Conservation (phyloP, 2,329 filamentous ascomycete species). For the Monosporascus sp. region DNA sequence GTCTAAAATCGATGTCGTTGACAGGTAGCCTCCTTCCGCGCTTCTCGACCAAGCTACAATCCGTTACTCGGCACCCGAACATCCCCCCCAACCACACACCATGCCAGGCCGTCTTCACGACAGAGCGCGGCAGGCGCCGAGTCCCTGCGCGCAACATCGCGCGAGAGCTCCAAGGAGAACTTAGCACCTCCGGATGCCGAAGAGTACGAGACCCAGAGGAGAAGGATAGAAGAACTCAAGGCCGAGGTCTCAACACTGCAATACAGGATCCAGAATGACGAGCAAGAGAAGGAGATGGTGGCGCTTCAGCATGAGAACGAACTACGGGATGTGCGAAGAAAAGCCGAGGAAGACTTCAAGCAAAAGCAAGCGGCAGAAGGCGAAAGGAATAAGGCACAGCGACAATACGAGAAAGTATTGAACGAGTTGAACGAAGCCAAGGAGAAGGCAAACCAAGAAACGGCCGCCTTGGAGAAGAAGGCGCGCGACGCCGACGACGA, state of each 20-base stretch:
- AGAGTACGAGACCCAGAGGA: constrained; percentile 53
- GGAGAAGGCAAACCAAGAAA: constrained; percentile 47
- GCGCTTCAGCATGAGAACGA: constrained; percentile 78
- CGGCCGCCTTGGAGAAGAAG: constrained; percentile 62
- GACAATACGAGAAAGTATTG: constrained; percentile 45
- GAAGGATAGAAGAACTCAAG: constrained; percentile 70
- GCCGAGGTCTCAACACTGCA: constrained; percentile 83
- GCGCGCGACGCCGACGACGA: constrained; percentile 69
- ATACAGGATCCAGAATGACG: constrained; percentile 81
- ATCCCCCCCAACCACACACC: constrained; percentile 22
- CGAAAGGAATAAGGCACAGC: constrained; percentile 44
- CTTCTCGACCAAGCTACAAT: constrained; percentile 53
- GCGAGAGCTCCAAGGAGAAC: constrained; percentile 57
- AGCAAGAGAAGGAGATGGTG: constrained; percentile 81
- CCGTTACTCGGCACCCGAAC: constrained; percentile 51
- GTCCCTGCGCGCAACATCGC: constrained; percentile 43
- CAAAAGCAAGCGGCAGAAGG: constrained; percentile 55
- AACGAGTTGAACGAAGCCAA: constrained; percentile 49
- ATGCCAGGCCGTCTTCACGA: constrained; percentile 34
- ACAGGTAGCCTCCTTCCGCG: constrained; percentile 43
- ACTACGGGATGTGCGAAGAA: constrained; percentile 70
- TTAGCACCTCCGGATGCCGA: constrained; percentile 54
- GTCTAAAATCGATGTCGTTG: constrained; percentile 1
- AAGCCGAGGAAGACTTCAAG: constrained; percentile 82
- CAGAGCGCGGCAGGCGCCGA: constrained; percentile 33